Evolutionary conservation across 140 eudicot genomes (phyloP), one percentile per base, ranked within the genome.

Genomic region (Cichorium intybus): DNA sequence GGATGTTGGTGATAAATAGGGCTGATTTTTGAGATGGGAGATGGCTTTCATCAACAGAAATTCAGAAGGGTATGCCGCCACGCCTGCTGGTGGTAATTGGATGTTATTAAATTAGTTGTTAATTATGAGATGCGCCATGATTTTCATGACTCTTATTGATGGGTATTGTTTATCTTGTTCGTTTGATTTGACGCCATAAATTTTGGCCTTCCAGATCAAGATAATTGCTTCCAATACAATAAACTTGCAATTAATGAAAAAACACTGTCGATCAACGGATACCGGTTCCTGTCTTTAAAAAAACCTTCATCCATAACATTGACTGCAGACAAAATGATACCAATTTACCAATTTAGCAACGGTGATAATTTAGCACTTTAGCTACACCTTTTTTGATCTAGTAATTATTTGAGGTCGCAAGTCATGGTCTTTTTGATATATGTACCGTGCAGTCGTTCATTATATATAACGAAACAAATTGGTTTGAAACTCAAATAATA

Each of bases 131-230:
- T 83, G 85, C 43, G 66, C 61, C 20, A 71, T 76, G 56, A 69
- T 77, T 83, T 60, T 83, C 89, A 70, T 51, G 34, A 53, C 3
- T n/a, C 7, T 62, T 34, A 29, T 41, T 83, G 56, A 67, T 76
- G 54, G 68, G 62, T 58, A 35, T 56, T 7, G 14, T 24, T 74
- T 5, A 74, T 65, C 79, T 74, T 74, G 11, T 56, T 74, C 68
- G 2, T 65, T 55, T 46, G 54, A 28, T 65, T 55, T 46, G 54
- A 28, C 60, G 33, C 24, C 46, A 33, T 56, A 54, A 15, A 16
- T 27, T 62, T 21, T 53, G 24, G 11, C 31, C 24, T 63, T 63
- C 66, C 28, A 24, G 48, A 66, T 46, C 22, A 47, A 64, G n/a
- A 56, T 74, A 11, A 60, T 65, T 74, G 55, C 62, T 57, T 74